These are phyloP conservation scores for Stylonectria norvegica DNA, from an alignment of 2,329 filamentous ascomycete species.

Conservation along the genomic window DNA sequence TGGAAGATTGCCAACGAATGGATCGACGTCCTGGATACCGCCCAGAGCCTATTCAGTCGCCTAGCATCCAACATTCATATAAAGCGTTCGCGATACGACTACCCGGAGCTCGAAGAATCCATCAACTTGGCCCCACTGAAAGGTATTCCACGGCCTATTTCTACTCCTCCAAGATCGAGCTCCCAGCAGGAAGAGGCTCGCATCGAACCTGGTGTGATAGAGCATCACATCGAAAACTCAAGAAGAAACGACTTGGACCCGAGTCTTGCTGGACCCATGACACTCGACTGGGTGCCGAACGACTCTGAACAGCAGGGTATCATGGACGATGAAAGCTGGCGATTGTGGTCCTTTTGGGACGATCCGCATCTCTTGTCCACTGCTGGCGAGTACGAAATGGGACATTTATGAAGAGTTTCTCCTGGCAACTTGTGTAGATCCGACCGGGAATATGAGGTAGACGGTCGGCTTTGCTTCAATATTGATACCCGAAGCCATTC, in stretches of 20 bases:
- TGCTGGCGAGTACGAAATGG: slow-evolving; percentile 7
- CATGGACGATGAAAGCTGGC: slow-evolving; percentile 23
- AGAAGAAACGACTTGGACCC: too few species aligned
- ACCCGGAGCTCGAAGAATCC: slow-evolving; percentile 22
- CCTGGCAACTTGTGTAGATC: too few species aligned
- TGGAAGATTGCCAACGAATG: slow-evolving; percentile 26
- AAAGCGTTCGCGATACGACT: slow-evolving; percentile 23
- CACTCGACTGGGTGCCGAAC: background rate
- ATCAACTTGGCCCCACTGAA: slow-evolving; percentile 22
- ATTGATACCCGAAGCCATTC: background rate
- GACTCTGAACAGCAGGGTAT: slow-evolving; percentile 6
- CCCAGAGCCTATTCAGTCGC: slow-evolving; percentile 14
- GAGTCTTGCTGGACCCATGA: background rate
- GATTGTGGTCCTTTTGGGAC: slow-evolving; percentile 23
- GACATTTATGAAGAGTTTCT: background rate
- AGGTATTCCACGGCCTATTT: slow-evolving; percentile 21
- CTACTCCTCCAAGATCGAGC: background rate
- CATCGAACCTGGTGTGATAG: too few species aligned
- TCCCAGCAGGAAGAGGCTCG: background rate
- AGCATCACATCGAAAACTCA: too few species aligned
- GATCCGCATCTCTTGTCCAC: slow-evolving; percentile 25
- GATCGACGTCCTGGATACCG: slow-evolving; percentile 23
- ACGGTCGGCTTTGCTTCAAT: background rate
- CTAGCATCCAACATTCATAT: slow-evolving; percentile 6
- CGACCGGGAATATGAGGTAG: too few species aligned